Evolutionary conservation across 108 stramenopile genomes (phyloP), one percentile per base, ranked within the genome.

Genomic region (Craspedostauros australis): DNA sequence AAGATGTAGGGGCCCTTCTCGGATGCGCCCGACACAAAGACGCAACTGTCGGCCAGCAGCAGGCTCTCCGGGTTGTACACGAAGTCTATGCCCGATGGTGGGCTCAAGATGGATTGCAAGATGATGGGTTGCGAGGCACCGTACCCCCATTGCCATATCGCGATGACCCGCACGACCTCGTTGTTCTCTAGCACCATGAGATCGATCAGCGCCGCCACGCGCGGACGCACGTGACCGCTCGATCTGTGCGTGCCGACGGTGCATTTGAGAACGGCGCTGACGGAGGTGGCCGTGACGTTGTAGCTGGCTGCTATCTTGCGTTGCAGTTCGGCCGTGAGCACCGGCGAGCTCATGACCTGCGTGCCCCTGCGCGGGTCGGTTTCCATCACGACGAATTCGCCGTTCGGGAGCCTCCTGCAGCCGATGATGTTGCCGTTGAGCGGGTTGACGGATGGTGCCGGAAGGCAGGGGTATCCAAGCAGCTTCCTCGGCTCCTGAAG

Each of bases 111-210:
- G 20, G 75, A 79, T 44, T 88, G 86, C 2, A 92, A 28, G 3
- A 69, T 58, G 31, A 80, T 54, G 23, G 30, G 46, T 2, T 60
- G 71, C 8, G 54, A 28, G 3, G 68, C 45, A 8, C 64, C 72
- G 46, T 84, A 79, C 7, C 90, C 90, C 90, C 90, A 92, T 54
- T 80, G 75, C 84, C 84, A 92, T 20, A 88, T 74, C 19, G 62
- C 84, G 40, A 88, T 70, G 19, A 84, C 46, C 19, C 62, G 39
- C 45, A 78, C 53, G 4, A 73, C 62, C 38, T 75, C 63, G 30
- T 64, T 62, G 15, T 58, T 43, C 18, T 68, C 64, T n/a, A 68
- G 47, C 9, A 63, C 29, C 2, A 49, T 36, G 39, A 77, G 42
- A 44, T 70, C 64, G 11, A 73, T 33, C 1, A 92, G 41, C 25